Conservation (phyloP, 2,329 filamentous ascomycete genomes). For the Magnaporthiopsis incrustans region DNA sequence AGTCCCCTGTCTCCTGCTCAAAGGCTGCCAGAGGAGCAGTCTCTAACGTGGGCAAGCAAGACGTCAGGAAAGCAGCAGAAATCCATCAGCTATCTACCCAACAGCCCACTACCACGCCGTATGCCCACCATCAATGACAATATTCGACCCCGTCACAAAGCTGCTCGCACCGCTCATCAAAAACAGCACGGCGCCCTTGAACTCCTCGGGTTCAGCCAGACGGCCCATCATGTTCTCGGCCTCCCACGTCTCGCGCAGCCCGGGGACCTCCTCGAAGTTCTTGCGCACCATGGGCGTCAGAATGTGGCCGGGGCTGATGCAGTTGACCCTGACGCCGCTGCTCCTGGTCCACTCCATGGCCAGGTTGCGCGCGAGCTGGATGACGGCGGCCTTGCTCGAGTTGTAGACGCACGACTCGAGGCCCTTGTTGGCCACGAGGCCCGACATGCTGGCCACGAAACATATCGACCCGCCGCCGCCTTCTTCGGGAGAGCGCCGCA, state of each 20-base stretch:
- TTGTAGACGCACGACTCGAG: constrained; percentile 61
- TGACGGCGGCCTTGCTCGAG: constrained; percentile 56
- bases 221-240: constrained; percentile 66
- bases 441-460: constrained; percentile 50
- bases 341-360: constrained; percentile 53
- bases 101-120: background rate
- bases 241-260: constrained; percentile 52
- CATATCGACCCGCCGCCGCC: constrained; percentile 42
- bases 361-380: constrained; percentile 54
- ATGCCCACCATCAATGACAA: background rate
- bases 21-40: too few relatives aligned
- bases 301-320: constrained; percentile 57
- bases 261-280: constrained; percentile 49
- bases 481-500: background rate
- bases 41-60: too few relatives aligned
- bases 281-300: constrained; percentile 59
- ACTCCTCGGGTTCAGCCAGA: constrained; percentile 48
- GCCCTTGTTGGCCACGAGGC: constrained; percentile 46
- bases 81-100: too few relatives aligned
- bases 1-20: too few relatives aligned
- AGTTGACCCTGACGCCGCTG: constrained; percentile 61
- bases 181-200: constrained; percentile 53
- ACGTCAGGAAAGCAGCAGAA: too few relatives aligned
- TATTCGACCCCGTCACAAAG: constrained; percentile 8
- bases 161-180: constrained; percentile 52